Base-by-base conservation (phyloP, 495 filamentous ascomycete species). In the Aspergillus sclerotioniger region DNA sequence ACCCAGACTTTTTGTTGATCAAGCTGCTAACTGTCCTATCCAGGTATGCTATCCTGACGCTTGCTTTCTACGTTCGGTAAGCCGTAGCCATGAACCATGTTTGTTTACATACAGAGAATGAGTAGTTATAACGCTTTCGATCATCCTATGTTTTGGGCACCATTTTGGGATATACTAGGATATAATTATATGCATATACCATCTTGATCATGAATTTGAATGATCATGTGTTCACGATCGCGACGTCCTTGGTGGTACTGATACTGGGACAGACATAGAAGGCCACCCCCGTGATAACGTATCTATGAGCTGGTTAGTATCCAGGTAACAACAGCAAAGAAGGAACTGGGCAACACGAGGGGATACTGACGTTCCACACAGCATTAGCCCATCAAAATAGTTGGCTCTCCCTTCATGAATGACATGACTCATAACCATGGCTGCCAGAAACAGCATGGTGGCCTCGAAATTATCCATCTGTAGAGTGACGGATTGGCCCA, bases 41-140 rank as follows among this genome's bases (percentile, higher is more conserved):
- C 43, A 82, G 80, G 35, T 91, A 91, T 60, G 67, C 83, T 35
- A 91, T 92, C 55, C 91, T 92, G 58, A 88, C 86, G 0, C 72
- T 91, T 8, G 89, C 88, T 16, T 93, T 92, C 71, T 90, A 84
- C 63, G 87, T 90, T 29, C 90, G 84, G 56, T 56, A 41, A 48
- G 43, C 15, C 37, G 37, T 41, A 41, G 37, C 37, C 13, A 1
- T n/a, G 10, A 13, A 2, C 4, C 9, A 1, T 37, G 2, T 37
- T 15, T 1, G 8, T 31, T 10, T 5, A 53, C 37, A 8, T 17
- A 46, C n/a, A 46, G 33, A 39, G 20, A 53, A 25, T 28, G 4
- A 1, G 37, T 41, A 41, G 37, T 15, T 35, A 8, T 35, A 13
- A 35, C 33, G 2, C 9, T 3, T 15, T 41, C 3, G 10, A 6